phyloP scores from a whole-genome alignment of 805 yeast species.

The Spathaspora gorwiae region DNA sequence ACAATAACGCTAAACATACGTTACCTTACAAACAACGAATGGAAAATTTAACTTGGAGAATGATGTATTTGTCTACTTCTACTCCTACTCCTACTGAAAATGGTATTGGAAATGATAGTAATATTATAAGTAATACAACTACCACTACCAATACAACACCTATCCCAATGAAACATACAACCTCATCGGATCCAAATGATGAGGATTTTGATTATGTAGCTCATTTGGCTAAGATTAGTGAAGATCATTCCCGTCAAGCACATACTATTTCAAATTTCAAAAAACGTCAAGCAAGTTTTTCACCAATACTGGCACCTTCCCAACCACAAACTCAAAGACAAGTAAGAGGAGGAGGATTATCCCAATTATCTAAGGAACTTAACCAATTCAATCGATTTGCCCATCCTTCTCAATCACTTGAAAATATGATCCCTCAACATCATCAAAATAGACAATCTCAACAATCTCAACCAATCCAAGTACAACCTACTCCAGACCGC shows the following conservation, averaged over 20 bases:
- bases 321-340: background rate
- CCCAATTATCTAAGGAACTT: conserved; percentile 1
- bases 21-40: conserved; percentile 73
- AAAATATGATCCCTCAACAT: conserved; percentile 2
- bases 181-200: conserved; percentile 36
- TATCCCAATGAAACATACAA: background rate
- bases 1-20: conserved; percentile 67
- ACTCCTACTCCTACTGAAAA: background rate
- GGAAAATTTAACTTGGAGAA: conserved; percentile 84
- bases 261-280: conserved; percentile 5
- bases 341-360: background rate
- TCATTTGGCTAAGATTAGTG: conserved; percentile 55
- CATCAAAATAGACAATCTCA: background rate
- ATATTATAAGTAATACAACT: background rate
- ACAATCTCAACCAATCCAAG: background rate
- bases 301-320: conserved; percentile 9
- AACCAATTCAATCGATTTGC: conserved; percentile 2
- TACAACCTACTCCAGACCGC: background rate
- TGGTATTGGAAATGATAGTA: background rate
- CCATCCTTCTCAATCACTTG: conserved; percentile 2
- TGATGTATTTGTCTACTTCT: conserved; percentile 53
- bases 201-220: conserved; percentile 63
- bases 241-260: conserved; percentile 10
- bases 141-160: background rate
- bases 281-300: conserved; percentile 17